Evolutionary conservation across 2,329 filamentous ascomycete species (phyloP).

Genomic region (Botrytis pseudocinerea): DNA sequence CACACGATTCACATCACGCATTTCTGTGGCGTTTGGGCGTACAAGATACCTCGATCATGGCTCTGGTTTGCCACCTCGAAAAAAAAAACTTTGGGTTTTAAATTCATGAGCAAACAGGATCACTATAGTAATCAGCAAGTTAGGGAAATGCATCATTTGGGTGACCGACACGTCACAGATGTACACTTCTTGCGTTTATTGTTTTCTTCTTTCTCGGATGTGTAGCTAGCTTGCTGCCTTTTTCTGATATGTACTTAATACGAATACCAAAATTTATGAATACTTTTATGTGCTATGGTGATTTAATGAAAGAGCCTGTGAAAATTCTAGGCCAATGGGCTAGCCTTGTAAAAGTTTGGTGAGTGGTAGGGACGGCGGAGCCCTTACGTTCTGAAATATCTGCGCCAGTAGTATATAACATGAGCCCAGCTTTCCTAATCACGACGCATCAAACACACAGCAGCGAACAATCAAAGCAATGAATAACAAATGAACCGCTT

Average conservation of each 20-base stretch:
- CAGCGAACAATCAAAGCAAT: too few species aligned
- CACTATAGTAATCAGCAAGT: slow-evolving; percentile 12
- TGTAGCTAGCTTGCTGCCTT: slow-evolving; percentile 11
- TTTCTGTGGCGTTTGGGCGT: slow-evolving; percentile 23
- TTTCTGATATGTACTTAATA: background rate
- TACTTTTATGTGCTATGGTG: background rate
- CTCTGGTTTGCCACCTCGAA: slow-evolving; percentile 8
- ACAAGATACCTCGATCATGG: slow-evolving; percentile 20
- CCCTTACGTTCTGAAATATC: background rate
- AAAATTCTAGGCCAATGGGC: background rate
- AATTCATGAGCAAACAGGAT: slow-evolving; percentile 22
- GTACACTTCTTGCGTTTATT: slow-evolving; percentile 1
- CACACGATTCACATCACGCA: slow-evolving; percentile 13
- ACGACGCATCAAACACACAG: background rate
- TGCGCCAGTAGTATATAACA: too few species aligned
- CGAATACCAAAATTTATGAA: slow-evolving; percentile 4
- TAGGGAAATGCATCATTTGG: background rate
- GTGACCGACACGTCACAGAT: background rate
- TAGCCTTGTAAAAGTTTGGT: background rate
- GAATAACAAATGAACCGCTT: too few species aligned
- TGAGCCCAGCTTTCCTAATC: background rate
- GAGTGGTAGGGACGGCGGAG: background rate
- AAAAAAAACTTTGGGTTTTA: background rate
- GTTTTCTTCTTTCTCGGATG: background rate
- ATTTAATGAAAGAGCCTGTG: background rate